Base-by-base conservation (phyloP, 306 rosid species). In the Cucurbita pepo region DNA sequence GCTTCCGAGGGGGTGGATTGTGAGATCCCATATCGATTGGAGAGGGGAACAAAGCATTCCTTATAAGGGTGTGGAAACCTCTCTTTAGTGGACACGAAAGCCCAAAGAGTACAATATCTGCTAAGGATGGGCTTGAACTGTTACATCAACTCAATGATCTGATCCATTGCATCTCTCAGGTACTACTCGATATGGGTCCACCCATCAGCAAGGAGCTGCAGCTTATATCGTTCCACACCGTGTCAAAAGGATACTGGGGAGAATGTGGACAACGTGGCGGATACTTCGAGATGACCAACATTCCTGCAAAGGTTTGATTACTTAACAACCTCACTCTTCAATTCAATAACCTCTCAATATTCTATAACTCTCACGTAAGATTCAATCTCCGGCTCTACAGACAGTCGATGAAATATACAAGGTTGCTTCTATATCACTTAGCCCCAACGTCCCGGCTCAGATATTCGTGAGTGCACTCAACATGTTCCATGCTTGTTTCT, bases 181-280 rank as follows among this genome's bases (percentile, higher is more conserved):
- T 95, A 81, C 81, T 95, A 88, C 78, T 86, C 88, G 91, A 83
- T 56, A 73, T 89, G 83, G 97, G 97, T 15, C 90, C 85, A 55
- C 97, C 95, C 41, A n/a, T 84, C 12, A 95, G 97, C 89, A 85
- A 65, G 86, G 97, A 91, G 80, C 73, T 91, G 43, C 96, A 91
- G 83, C 99, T 95, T 77, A 80, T 95, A 78, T 89, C 95, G 69
- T 95, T 91, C 74, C 99, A 95, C 86, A 77, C 93, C 0, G 99
- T 95, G 62, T 95, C 99, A 25, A 95, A 95, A 80, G 99, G 99
- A 82, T 95, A 76, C 83, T 91, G 86, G 91, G 99, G 99, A 64
- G 99, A 95, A 88, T 95, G 99, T 76, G 99, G 99, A 82, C 99
- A 95, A 83, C 84, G 99, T 6, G 99, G 99, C 83, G 99, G 97